These are phyloP conservation scores for Conoideocrella luteorostrata DNA, from an alignment of 2,329 filamentous ascomycete genomes.

Conservation along the genomic window DNA sequence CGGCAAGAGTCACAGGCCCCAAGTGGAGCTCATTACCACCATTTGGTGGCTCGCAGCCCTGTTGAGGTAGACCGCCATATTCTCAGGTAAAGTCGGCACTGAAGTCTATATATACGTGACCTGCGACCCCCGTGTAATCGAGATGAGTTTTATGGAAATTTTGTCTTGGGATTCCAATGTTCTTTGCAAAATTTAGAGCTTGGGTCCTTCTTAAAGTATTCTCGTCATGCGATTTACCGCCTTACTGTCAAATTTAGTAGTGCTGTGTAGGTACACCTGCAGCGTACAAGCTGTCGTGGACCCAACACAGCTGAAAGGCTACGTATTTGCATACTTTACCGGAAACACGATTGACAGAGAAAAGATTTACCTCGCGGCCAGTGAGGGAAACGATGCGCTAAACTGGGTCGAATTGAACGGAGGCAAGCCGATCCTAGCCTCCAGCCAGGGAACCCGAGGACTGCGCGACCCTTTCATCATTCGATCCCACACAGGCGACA, in stretches of 20 bases:
- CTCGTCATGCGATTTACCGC: not conserved
- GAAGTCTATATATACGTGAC: too few species aligned
- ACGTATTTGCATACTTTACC: slow-evolving; percentile 2
- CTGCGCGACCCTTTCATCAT: slow-evolving; percentile 5
- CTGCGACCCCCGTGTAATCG: too few species aligned
- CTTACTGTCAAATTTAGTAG: not conserved
- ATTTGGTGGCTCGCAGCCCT: too few species aligned
- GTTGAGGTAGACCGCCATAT: too few species aligned
- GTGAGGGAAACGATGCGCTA: slow-evolving; percentile 2
- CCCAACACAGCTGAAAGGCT: not conserved
- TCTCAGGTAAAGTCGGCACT: too few species aligned
- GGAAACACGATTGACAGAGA: slow-evolving; percentile 2
- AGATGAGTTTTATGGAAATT: too few species aligned
- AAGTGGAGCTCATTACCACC: too few species aligned
- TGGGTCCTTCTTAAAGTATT: too few species aligned
- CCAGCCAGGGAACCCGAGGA: not conserved
- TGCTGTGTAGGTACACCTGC: not conserved
- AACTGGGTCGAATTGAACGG: slow-evolving; percentile 1
- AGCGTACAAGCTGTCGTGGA: not conserved
- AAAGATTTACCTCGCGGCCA: slow-evolving; percentile 2
- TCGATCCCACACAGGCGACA: slow-evolving; percentile 4
- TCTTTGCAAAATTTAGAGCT: too few species aligned
- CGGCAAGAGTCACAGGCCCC: too few species aligned
- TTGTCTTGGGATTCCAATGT: too few species aligned
- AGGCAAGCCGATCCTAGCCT: not conserved